Evolutionary conservation across 2,329 filamentous ascomycete species (phyloP), one percentile per base, ranked within the genome.

Genomic region (Xylaria sp.): DNA sequence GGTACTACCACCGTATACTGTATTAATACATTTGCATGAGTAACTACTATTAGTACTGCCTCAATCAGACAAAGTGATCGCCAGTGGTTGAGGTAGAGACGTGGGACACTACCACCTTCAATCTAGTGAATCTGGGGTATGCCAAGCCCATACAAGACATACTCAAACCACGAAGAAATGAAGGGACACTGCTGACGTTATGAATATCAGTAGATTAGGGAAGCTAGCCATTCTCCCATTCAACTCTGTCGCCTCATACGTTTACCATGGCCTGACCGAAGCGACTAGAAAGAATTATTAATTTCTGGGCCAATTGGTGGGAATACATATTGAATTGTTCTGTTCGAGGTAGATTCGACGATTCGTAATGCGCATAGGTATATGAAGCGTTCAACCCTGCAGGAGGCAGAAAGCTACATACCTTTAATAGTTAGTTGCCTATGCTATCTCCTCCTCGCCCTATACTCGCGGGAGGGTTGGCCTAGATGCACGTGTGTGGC

Each of bases 41-140:
- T n/a, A 65, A 53, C 66, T 47, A 67, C n/a, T n/a, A n/a, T n/a
- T n/a, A n/a, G n/a, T n/a, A n/a, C 68, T 56, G 71, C 71, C 48
- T 74, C 72, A 74, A 64, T 54, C 75, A 75, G 68, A 74, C 72
- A 67, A 75, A 66, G 39, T 45, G 39, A 59, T 62, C 56, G 21
- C 36, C 48, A 27, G 36, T 42, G 32, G 34, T 58, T 21, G 32
- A 48, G 48, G 17, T 7, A 32, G 19, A 54, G 39, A 55, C 48
- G 62, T 61, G 61, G 61, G 65, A 36, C 34, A 65, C 45, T 45
- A 21, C 34, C 48, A 39, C 34, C 34, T 45, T 9, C 54, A 62
- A 34, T 5, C 61, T 27, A 59, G 67, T 27, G 56, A 71, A 73
- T 72, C 69, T 64, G 68, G 71, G 68, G 67, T 68, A 69, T 53